A percentile compares a stretch with the other conserved stretches of the same genome.
Evolutionary conservation across 2,329 filamentous ascomycete genomes (phyloP).

Genomic region (Fusarium chuoi): DNA sequence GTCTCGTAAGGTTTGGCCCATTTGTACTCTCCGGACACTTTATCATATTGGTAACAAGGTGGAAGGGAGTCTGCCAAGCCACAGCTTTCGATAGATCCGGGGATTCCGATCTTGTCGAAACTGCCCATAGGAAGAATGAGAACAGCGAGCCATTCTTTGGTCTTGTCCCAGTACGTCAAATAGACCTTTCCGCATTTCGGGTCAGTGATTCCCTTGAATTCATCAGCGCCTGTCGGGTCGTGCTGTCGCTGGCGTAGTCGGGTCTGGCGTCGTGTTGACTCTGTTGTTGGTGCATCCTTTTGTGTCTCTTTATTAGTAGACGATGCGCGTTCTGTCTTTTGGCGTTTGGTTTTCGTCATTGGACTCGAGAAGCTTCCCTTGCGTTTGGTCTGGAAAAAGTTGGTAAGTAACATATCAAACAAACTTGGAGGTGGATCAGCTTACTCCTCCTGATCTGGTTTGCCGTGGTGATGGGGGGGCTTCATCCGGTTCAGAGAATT

Average conservation of each 20-base stretch:
- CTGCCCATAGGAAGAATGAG: conserved; percentile 2
- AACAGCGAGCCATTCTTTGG: conserved; percentile 16
- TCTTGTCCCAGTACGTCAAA: conserved; percentile 3
- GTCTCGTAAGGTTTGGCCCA: conserved; percentile 24
- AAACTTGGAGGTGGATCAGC: fast-evolving
- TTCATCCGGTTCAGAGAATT: neutral
- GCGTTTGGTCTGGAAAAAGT: neutral
- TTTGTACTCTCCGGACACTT: neutral
- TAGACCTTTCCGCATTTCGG: conserved; percentile 7
- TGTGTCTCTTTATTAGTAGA: neutral
- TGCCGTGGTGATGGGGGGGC: neutral
- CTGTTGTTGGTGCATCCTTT: neutral
- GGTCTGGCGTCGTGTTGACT: neutral
- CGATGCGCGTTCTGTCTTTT: neutral
- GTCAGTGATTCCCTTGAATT: conserved; percentile 3
- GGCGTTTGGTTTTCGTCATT: neutral
- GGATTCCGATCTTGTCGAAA: neutral
- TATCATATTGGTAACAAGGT: neutral
- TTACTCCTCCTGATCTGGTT: neutral
- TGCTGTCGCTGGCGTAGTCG: neutral
- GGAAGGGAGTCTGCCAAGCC: neutral
- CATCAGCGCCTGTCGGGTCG: neutral
- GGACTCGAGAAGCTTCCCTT: neutral
- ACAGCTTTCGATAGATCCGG: neutral
- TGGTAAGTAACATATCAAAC: neutral